Evolutionary conservation across 768 basidiomycete genomes (phyloP).

Genomic region (Cubamyces lactineus): DNA sequence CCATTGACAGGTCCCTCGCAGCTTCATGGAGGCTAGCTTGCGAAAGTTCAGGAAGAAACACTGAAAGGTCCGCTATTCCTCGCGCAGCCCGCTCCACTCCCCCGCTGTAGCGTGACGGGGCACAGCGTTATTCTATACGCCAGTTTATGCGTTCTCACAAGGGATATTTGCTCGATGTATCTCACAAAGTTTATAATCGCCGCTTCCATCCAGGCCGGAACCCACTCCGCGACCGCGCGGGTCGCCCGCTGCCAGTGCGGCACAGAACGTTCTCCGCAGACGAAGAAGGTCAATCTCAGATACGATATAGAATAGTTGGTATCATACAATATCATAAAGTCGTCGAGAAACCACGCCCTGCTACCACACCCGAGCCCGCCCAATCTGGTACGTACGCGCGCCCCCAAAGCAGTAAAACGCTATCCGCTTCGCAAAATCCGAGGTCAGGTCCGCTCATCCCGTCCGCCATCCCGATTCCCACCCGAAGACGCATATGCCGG

Average conservation of each 20-base stretch:
- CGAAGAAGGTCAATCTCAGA: background rate
- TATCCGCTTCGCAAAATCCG: background rate
- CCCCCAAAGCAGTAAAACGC: background rate
- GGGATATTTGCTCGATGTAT: background rate
- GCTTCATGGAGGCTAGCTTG: conserved; percentile 28
- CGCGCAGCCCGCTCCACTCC: background rate
- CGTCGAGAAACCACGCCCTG: background rate
- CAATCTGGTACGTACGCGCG: background rate
- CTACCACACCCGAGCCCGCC: background rate
- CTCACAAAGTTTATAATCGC: too few relatives aligned
- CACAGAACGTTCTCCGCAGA: background rate
- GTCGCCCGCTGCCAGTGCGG: background rate
- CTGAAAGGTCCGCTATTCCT: background rate
- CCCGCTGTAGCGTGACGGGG: background rate
- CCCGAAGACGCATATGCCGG: background rate
- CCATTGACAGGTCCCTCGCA: background rate
- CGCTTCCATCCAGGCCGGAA: too few relatives aligned
- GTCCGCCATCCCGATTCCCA: background rate
- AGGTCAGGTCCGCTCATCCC: background rate
- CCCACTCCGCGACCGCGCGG: too few relatives aligned
- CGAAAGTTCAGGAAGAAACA: conserved; percentile 21
- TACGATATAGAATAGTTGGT: background rate
- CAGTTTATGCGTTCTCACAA: background rate
- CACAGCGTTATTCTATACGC: too few relatives aligned
- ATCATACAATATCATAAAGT: background rate